Evolutionary conservation across 495 filamentous ascomycete species (phyloP).

Genomic region (Penicillium longicatenatum): DNA sequence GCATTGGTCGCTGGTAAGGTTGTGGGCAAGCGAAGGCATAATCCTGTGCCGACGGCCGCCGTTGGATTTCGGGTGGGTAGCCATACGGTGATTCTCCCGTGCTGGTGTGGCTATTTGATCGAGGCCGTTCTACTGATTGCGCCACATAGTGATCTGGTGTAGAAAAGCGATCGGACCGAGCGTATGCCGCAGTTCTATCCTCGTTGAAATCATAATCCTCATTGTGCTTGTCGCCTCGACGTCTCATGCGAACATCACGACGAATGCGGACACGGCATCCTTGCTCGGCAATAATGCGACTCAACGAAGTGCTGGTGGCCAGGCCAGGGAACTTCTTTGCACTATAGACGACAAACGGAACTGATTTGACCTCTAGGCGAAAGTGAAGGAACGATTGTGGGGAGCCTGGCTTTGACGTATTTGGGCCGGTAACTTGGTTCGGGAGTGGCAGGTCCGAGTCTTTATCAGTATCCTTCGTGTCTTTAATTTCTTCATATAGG

Average conservation of each 20-base stretch:
- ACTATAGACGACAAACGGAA: constrained; percentile 86
- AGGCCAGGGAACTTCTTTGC: constrained; percentile 99
- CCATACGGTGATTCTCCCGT: constrained; percentile 52
- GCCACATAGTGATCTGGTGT: constrained; percentile 52
- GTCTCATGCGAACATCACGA: constrained; percentile 95
- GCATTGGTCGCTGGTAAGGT: constrained; percentile 36
- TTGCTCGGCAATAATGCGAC: constrained; percentile 91
- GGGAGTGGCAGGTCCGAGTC: constrained; percentile 39
- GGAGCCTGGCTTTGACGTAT: constrained; percentile 32
- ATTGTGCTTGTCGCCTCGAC: constrained; percentile 73
- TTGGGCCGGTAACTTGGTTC: constrained; percentile 23
- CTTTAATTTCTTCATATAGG: constrained; percentile 90
- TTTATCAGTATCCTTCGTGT: constrained; percentile 64
- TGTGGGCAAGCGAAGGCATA: constrained; percentile 48
- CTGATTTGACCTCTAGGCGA: constrained; percentile 88
- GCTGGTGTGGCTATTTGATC: constrained; percentile 71
- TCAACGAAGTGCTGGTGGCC: constrained; percentile 85
- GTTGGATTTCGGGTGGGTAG: constrained; percentile 38
- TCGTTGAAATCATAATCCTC: constrained; percentile 67
- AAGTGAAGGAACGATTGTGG: constrained; percentile 56
- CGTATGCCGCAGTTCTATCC: constrained; percentile 55
- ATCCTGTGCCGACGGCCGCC: constrained; percentile 58
- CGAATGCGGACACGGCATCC: constrained; percentile 96
- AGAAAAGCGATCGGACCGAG: constrained; percentile 58
- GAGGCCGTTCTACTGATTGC: constrained; percentile 56